These are phyloP conservation scores for Phytomonas francai DNA, from an alignment of 208 protist genomes.

Conservation along the genomic window DNA sequence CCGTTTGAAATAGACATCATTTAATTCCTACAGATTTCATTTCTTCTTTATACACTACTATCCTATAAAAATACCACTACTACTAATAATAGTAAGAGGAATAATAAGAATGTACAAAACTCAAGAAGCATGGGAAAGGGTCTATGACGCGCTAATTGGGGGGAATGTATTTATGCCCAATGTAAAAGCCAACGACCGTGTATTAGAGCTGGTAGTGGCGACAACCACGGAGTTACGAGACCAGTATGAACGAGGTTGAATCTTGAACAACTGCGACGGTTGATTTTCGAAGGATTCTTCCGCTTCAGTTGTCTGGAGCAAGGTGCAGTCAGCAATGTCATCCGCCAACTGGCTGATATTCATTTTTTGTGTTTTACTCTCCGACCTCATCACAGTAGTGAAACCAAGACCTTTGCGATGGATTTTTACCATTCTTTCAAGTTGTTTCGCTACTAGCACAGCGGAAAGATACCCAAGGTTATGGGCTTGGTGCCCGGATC, in stretches of 20 bases:
- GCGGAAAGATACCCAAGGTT: background rate
- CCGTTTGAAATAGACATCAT: background rate
- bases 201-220: constrained; percentile 1
- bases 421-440: constrained; percentile 6
- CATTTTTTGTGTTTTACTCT: constrained; percentile 5
- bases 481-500: background rate
- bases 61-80: background rate
- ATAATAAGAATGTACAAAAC: background rate
- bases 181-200: background rate
- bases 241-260: constrained; percentile 5
- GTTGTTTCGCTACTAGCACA: constrained; percentile 2
- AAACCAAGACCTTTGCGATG: constrained; percentile 6
- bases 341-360: background rate
- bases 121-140: background rate
- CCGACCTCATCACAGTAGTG: background rate
- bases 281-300: background rate
- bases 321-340: constrained; percentile 1
- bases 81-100: background rate
- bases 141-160: background rate
- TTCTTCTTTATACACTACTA: background rate
- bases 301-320: background rate
- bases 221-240: background rate
- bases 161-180: background rate
- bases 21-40: background rate
- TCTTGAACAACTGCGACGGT: background rate